A percentile compares a stretch with the other conserved stretches of the same genome.
phyloP scores from a whole-genome alignment of 225 moss, liverwort and hornwort genomes.

The Antitrichia curtipendula region DNA sequence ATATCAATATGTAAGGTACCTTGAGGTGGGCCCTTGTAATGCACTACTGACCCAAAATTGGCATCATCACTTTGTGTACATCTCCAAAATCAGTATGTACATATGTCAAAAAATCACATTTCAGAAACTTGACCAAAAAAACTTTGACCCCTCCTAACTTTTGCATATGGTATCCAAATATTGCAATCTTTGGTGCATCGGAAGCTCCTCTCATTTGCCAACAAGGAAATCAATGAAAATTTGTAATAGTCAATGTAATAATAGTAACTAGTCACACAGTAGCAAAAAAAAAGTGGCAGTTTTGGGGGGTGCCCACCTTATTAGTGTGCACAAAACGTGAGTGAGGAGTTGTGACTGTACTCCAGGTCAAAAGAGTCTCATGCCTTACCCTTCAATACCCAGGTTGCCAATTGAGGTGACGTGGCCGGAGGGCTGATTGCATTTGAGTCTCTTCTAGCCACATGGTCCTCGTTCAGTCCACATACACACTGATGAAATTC shows the following conservation, averaged over 20 bases:
- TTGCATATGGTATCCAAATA: rapidly evolving
- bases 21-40: rapidly evolving
- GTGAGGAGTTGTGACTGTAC: not conserved
- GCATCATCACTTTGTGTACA: not conserved
- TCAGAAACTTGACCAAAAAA: not conserved
- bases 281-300: not conserved
- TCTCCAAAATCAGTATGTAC: not conserved
- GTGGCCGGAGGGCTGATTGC: not conserved
- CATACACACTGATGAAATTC: not conserved
- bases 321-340: not conserved
- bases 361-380: not conserved
- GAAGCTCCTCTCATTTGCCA: not conserved
- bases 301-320: not conserved
- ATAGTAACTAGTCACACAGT: not conserved
- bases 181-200: rapidly evolving
- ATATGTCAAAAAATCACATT: not conserved
- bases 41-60: rapidly evolving
- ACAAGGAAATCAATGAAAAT: not conserved
- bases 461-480: not conserved
- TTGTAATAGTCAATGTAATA: rapidly evolving
- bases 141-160: not conserved
- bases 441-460: not conserved
- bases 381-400: not conserved
- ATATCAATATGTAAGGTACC: rapidly evolving
- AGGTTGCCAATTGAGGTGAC: not conserved